A percentile compares a stretch with the other conserved stretches of the same genome.
phyloP scores from a whole-genome alignment of 2,329 filamentous ascomycete genomes.

The Kalaharituber pfeilii region DNA sequence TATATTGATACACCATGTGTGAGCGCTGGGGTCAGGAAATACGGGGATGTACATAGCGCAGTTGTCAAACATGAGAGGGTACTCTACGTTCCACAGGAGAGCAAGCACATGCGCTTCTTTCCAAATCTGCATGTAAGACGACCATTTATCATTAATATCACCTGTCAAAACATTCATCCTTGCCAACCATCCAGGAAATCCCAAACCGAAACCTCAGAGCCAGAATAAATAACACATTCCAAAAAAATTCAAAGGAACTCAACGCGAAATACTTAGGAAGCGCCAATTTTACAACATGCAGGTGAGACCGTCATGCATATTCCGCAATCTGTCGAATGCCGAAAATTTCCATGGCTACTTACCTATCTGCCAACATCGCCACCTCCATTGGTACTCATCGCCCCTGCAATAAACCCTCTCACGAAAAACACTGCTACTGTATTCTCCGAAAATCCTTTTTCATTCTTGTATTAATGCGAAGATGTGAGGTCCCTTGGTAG shows the following conservation, averaged over 20 bases:
- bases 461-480: slow-evolving; percentile 25
- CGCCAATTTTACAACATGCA: not conserved
- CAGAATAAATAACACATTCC: not conserved
- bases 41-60: slow-evolving; percentile 28
- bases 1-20: too few relatives aligned
- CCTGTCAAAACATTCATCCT: not conserved
- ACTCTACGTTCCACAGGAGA: slow-evolving; percentile 39
- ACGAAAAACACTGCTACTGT: slow-evolving; percentile 30
- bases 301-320: not conserved
- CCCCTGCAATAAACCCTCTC: slow-evolving; percentile 32
- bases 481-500: slow-evolving; percentile 20
- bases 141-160: not conserved
- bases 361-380: slow-evolving; percentile 32
- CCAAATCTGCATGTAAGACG: slow-evolving; percentile 27
- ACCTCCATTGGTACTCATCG: slow-evolving; percentile 32
- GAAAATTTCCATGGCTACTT: not conserved
- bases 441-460: slow-evolving; percentile 23
- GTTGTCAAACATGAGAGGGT: slow-evolving; percentile 38
- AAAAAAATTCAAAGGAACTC: not conserved
- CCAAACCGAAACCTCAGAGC: not conserved
- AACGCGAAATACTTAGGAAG: not conserved
- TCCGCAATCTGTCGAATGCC: not conserved
- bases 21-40: too few relatives aligned
- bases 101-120: slow-evolving; percentile 36
- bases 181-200: not conserved